Conservation (phyloP, 495 filamentous ascomycete species). For the Thermochaetoides thermophila region DNA sequence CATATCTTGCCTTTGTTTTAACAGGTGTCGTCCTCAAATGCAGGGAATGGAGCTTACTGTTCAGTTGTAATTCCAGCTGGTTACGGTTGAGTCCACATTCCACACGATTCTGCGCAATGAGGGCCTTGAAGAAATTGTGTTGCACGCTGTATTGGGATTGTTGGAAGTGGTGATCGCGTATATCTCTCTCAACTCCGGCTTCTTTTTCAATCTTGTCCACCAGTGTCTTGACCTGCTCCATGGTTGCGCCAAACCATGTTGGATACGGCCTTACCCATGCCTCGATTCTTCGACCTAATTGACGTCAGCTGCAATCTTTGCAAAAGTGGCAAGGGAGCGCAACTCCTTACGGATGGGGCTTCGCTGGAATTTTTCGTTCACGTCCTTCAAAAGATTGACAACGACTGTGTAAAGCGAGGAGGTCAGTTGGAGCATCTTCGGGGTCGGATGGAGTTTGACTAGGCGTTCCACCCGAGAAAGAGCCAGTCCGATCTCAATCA, state of each 20-base stretch:
- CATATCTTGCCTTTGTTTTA: no score
- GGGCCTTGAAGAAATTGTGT: constrained; percentile 1
- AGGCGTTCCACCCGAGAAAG: constrained; percentile 7
- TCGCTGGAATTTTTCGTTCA: constrained; percentile 2
- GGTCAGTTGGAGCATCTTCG: constrained; percentile 8
- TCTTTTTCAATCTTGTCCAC: constrained; percentile 7
- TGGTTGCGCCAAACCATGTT: constrained; percentile 7
- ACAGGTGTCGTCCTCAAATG: no score
- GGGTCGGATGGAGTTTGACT: constrained; percentile 5
- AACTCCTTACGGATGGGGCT: constrained; percentile 2
- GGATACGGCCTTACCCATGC: no score
- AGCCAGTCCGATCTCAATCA: constrained; percentile 7
- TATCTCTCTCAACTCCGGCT: no score
- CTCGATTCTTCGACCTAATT: no score
- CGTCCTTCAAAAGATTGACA: constrained; percentile 7
- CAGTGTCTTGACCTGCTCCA: constrained; percentile 4
- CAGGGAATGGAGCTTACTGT: background rate
- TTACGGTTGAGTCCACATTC: constrained; percentile 2
- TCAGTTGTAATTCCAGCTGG: background rate
- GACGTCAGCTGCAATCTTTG: no score
- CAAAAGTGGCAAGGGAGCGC: constrained; percentile 4
- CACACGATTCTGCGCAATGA: constrained; percentile 3
- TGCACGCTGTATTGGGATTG: no score
- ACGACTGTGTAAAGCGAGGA: constrained; percentile 7
- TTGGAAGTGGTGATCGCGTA: no score